phyloP scores from a whole-genome alignment of 345 rosid genomes.

The Kandelia obovata region DNA sequence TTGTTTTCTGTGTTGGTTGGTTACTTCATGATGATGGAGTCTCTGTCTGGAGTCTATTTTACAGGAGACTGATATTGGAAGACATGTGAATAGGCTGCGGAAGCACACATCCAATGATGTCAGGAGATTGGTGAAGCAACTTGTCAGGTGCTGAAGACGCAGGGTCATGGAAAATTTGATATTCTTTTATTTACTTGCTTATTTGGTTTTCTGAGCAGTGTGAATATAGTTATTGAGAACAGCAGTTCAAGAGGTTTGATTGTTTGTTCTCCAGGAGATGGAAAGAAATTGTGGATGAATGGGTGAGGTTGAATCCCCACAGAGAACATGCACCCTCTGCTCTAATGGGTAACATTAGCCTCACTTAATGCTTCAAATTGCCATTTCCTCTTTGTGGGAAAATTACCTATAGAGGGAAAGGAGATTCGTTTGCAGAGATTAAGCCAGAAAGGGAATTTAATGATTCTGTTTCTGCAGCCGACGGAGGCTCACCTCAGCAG shows the following conservation, averaged over 20 bases:
- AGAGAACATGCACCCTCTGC: slow-evolving; percentile 64
- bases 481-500: slow-evolving; percentile 86
- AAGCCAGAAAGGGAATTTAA: slow-evolving; percentile 12
- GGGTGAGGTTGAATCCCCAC: slow-evolving; percentile 85
- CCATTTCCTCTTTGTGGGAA: slow-evolving; percentile 19
- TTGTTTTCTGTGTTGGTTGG: slow-evolving; percentile 1
- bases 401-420: slow-evolving; percentile 2
- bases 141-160: slow-evolving; percentile 52
- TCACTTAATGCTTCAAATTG: background rate
- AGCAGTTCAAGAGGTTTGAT: background rate
- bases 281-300: slow-evolving; percentile 89
- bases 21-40: background rate
- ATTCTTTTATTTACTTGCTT: background rate
- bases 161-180: slow-evolving; percentile 23
- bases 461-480: slow-evolving; percentile 38
- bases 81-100: slow-evolving; percentile 68
- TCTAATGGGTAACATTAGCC: slow-evolving; percentile 56
- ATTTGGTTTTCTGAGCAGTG: background rate
- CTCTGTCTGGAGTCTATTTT: background rate
- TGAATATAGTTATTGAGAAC: background rate
- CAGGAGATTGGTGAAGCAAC: slow-evolving; percentile 72
- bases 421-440: slow-evolving; percentile 8
- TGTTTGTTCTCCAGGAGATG: slow-evolving; percentile 60
- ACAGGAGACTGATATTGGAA: slow-evolving; percentile 72
- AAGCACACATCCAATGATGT: slow-evolving; percentile 76